These are phyloP conservation scores for Penicillium frequentans DNA, from an alignment of 2,329 filamentous ascomycete species.

Conservation along the genomic window DNA sequence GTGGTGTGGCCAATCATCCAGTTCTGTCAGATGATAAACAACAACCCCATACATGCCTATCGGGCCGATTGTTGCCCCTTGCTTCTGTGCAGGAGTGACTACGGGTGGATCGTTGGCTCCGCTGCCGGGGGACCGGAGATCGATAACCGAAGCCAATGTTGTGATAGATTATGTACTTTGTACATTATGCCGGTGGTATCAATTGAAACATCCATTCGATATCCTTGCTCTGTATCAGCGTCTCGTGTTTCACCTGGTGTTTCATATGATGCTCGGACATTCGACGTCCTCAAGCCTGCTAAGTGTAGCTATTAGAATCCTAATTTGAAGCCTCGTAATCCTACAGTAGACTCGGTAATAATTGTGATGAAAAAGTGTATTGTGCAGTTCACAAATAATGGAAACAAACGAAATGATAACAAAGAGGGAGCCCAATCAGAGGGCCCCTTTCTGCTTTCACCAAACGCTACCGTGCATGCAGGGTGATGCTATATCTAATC, in stretches of 20 bases:
- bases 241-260: neutral
- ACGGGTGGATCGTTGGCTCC: neutral
- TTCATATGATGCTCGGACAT: neutral
- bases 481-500: conserved; percentile 26
- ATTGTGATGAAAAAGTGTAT: conserved; percentile 15
- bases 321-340: neutral
- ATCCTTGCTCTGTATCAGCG: neutral
- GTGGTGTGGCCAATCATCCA: neutral
- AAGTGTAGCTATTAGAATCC: neutral
- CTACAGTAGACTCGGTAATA: neutral
- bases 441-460: conserved; percentile 12
- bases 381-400: conserved; percentile 29
- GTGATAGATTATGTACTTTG: neutral
- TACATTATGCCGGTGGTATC: neutral
- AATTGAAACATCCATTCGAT: neutral
- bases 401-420: conserved; percentile 24
- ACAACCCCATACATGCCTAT: neutral
- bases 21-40: neutral
- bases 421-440: conserved; percentile 3
- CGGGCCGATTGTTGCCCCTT: neutral
- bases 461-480: conserved; percentile 29
- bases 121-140: neutral
- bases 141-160: neutral
- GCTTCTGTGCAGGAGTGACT: neutral
- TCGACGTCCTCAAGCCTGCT: neutral